Percentiles rank a stretch among this genome's conserved stretches.
phyloP scores from a whole-genome alignment of 805 yeast genomes.

The Lipomyces orientalis region DNA sequence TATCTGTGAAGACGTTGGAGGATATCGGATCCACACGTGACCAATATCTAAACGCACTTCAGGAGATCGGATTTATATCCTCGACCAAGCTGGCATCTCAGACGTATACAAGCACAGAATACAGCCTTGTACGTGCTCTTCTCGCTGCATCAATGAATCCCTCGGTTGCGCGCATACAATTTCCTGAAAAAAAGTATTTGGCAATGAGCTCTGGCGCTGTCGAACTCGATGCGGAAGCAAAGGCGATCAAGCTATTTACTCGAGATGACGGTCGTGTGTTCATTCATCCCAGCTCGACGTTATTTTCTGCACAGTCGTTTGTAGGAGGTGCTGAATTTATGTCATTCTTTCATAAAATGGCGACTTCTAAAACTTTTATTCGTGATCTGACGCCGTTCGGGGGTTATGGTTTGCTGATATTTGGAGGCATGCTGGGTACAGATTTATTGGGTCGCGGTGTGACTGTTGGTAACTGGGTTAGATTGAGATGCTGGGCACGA shows the following conservation, averaged over 20 bases:
- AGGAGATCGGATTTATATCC: constrained; percentile 74
- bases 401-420: constrained; percentile 71
- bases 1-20: constrained; percentile 67
- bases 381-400: constrained; percentile 82
- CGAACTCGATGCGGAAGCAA: constrained; percentile 84
- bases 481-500: constrained; percentile 90
- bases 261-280: constrained; percentile 65
- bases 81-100: constrained; percentile 56
- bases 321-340: constrained; percentile 54
- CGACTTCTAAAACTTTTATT: constrained; percentile 70
- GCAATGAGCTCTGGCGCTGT: constrained; percentile 78
- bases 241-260: constrained; percentile 72
- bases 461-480: constrained; percentile 85
- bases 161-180: constrained; percentile 75
- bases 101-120: constrained; percentile 15
- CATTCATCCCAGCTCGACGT: constrained; percentile 82
- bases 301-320: constrained; percentile 59
- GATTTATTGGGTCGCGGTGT: constrained; percentile 75
- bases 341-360: constrained; percentile 62
- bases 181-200: constrained; percentile 79
- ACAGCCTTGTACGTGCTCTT: constrained; percentile 64
- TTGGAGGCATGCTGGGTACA: constrained; percentile 70
- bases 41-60: constrained; percentile 72
- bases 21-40: constrained; percentile 73
- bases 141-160: constrained; percentile 86